Evolutionary conservation across 495 filamentous ascomycete genomes (phyloP).

Genomic region (Annulohypoxylon stygium): DNA sequence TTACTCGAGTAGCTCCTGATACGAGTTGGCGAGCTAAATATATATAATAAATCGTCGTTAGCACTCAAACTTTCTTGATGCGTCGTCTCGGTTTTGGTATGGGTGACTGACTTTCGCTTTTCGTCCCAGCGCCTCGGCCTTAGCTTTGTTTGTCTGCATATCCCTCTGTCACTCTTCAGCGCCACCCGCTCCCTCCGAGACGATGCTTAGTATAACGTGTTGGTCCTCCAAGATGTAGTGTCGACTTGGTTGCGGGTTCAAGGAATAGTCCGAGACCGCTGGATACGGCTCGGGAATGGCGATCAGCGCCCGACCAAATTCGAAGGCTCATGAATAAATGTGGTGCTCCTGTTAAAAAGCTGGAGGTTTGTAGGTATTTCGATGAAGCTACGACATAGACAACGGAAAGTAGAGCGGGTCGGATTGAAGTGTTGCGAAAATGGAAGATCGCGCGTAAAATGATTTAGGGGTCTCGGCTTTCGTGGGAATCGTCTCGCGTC

Average conservation of each 20-base stretch:
- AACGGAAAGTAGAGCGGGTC: background rate
- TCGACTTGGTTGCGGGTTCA: slow-evolving; percentile 11
- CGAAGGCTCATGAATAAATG: slow-evolving; percentile 46
- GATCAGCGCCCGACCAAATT: slow-evolving; percentile 36
- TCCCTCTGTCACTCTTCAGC: slow-evolving; percentile 41
- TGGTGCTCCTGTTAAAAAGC: slow-evolving; percentile 53
- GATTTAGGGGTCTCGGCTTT: slow-evolving; percentile 19
- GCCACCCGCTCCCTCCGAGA: slow-evolving; percentile 39
- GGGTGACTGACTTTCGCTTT: slow-evolving; percentile 83
- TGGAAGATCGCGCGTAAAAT: slow-evolving; percentile 8
- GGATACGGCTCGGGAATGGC: slow-evolving; percentile 36
- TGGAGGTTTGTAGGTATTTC: background rate
- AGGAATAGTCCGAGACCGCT: slow-evolving; percentile 5
- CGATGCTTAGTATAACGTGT: slow-evolving; percentile 7
- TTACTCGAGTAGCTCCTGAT: slow-evolving; percentile 95
- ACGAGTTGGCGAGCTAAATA: slow-evolving; percentile 90
- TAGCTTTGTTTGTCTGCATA: slow-evolving; percentile 75
- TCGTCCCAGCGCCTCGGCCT: slow-evolving; percentile 90
- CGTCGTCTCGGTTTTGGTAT: slow-evolving; percentile 26
- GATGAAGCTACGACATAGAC: slow-evolving; percentile 14
- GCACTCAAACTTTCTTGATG: slow-evolving; percentile 23
- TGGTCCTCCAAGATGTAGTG: slow-evolving; percentile 17
- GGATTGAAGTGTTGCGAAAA: slow-evolving; percentile 4
- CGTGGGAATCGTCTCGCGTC: slow-evolving; percentile 27
- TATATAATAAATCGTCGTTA: slow-evolving; percentile 36